Conservation (phyloP, 768 basidiomycete species). For the Kwoniella dejecticola region DNA sequence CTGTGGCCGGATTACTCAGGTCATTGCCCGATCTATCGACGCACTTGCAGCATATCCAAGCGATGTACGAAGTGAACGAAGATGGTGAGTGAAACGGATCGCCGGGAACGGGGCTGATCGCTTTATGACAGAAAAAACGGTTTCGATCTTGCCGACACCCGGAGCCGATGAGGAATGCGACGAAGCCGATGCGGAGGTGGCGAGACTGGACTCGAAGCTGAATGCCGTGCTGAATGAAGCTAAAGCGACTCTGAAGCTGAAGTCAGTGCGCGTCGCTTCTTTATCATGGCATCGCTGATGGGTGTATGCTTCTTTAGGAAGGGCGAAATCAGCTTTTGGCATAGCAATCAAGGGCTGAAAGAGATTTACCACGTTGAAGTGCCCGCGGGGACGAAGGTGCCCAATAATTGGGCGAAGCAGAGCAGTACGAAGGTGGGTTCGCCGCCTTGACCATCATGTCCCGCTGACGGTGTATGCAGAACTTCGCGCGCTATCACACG, state of each 20-base stretch:
- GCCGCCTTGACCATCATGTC: neutral
- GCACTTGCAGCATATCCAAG: conserved; percentile 71
- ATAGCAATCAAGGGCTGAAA: conserved; percentile 83
- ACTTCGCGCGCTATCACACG: conserved; percentile 73
- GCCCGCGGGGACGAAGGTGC: conserved; percentile 65
- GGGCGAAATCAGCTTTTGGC: conserved; percentile 64
- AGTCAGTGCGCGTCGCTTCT: too few relatives aligned
- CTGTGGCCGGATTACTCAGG: conserved; percentile 72
- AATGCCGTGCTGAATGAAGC: conserved; percentile 69
- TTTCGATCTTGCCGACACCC: conserved; percentile 72
- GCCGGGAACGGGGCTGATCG: neutral
- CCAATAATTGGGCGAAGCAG: conserved; percentile 79
- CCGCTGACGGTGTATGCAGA: conserved; percentile 57
- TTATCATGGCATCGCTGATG: too few relatives aligned
- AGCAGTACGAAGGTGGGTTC: conserved; percentile 72
- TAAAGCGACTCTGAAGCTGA: conserved; percentile 56
- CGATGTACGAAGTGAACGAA: conserved; percentile 63
- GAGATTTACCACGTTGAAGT: conserved; percentile 90
- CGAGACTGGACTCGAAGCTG: conserved; percentile 69
- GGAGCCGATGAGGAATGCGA: conserved; percentile 89
- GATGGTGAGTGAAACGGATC: conserved; percentile 55
- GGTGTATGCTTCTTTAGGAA: conserved; percentile 54
- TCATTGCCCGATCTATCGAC: conserved; percentile 76
- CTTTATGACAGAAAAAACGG: conserved; percentile 19
- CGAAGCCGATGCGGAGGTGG: conserved; percentile 70